Evolutionary conservation across 2,329 filamentous ascomycete species (phyloP), one percentile per base, ranked within the genome.

Genomic region (Ascochyta viciae-villosae): DNA sequence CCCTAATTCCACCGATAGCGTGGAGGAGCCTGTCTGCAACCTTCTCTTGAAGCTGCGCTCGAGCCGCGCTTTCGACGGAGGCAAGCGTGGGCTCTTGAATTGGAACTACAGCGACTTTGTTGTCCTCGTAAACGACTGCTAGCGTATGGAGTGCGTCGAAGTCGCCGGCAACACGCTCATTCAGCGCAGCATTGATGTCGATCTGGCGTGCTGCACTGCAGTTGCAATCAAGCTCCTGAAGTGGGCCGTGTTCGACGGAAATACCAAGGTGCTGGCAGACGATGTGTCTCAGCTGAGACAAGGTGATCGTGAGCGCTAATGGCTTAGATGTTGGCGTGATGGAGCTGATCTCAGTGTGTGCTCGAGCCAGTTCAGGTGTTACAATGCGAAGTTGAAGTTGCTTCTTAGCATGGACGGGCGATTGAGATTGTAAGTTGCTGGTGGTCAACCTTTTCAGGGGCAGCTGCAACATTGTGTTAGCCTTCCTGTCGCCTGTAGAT

Each of bases 151-250:
- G 37, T 6, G 51, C 47, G 10, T 54, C 52, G 4, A 52, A 26
- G n/a, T 27, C 16, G 8, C n/a, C 50, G 9, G 9, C 19, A n/a
- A n/a, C 31, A 24, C 44, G 8, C 10, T 41, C 44, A 35, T 50
- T 51, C 2, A 62, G 27, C 6, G 22, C 29, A 9, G 45, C 60
- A 35, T 65, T 19, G 9, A 37, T 51, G 5, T 65, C 58, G 31
- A 74, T 62, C 46, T 62, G 49, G 26, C 58, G 56, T 2, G 68
- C 70, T 12, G 70, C 57, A 19, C 50, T 60, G 55, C 68, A 74
- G 41, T 72, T 73, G 54, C 70, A 72, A 38, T 67, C 65, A 19
- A 62, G 51, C 7, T 60, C 47, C 5, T 22, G 35, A 22, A 38
- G 19, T 9, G 16, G 16, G 4, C 55, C 50, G 13, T 59, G 48